Evolutionary conservation across 805 yeast species (phyloP), one percentile per base, ranked within the genome.

Genomic region (Ogataea minuta): DNA sequence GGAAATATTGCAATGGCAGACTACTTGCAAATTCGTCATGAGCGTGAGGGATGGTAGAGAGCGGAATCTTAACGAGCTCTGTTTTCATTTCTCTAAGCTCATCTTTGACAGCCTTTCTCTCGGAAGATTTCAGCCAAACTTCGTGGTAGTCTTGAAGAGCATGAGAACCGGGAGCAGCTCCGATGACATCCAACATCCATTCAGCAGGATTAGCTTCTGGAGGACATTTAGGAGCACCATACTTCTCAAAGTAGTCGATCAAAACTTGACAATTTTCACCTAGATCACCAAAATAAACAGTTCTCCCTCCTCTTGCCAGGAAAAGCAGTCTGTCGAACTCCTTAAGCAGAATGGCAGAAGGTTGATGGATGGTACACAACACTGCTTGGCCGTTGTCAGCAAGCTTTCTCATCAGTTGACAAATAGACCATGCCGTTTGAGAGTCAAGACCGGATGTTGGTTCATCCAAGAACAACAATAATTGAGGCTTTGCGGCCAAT

Each of bases 161-260:
- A 50, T 77, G 81, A 24, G 86, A 76, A 37, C 88, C 89, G 6
- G 89, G 89, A 24, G 89, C 88, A 38, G 89, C 89, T 54, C 90
- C 89, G 53, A 82, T 83, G 47, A 81, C 84, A 46, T 84, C 84
- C 63, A 88, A 69, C 95, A 88, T 88, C 93, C 95, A 88, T 66
- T 87, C 95, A 10, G 90, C 91, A 23, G 91, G 93, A 49, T 84
- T 84, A 4, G 86, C 88, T 28, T 70, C 69, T 6, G 69, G 64
- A 14, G 90, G 89, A 65, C 90, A 84, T 39, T 67, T 66, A 17
- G 70, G 73, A 28, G 89, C 77, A 38, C 88, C 89, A 48, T 81
- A 61, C 4, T 59, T 57, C 59, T 83, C 88, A 53, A 84, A 82
- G 56, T 83, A 83, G 36, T 74, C 62, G 41, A 81, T 80, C 66